A percentile compares a stretch with the other conserved stretches of the same genome.
These are phyloP conservation scores for Thermomucor indicae-seudaticae DNA, from an alignment of 371 early-diverging fungal genomes.

Conservation along the genomic window DNA sequence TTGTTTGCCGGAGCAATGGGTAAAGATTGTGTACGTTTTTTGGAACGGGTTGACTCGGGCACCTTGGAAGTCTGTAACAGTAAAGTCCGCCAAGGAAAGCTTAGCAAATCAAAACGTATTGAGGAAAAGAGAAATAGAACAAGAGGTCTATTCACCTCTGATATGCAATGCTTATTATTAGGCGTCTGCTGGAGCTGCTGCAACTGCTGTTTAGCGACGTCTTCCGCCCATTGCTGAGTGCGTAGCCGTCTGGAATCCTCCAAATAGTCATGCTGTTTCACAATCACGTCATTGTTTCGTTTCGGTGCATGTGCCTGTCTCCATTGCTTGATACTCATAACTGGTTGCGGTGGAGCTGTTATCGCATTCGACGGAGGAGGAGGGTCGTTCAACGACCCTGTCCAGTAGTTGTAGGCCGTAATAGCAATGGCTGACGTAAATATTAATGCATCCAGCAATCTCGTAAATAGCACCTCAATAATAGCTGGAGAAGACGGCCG, in stretches of 20 bases:
- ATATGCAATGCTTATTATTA: not conserved
- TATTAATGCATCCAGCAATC: slow-evolving; percentile 35
- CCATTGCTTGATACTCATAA: slow-evolving; percentile 7
- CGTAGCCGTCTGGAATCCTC: slow-evolving; percentile 12
- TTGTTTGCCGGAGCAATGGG: not conserved
- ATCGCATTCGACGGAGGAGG: not conserved
- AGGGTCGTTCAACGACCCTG: slow-evolving; percentile 19
- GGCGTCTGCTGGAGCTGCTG: not conserved
- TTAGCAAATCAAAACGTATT: no score
- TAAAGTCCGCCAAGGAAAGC: no score
- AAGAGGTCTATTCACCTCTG: not conserved
- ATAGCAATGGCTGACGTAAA: slow-evolving; percentile 45
- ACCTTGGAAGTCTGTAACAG: not conserved
- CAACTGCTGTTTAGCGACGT: not conserved
- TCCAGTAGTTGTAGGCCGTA: slow-evolving; percentile 35
- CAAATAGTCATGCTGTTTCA: slow-evolving; percentile 3
- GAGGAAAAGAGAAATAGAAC: no score
- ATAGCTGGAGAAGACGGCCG: not conserved
- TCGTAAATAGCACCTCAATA: slow-evolving; percentile 27
- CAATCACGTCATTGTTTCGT: not conserved
- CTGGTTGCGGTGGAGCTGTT: slow-evolving; percentile 5
- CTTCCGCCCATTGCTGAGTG: slow-evolving; percentile 16
- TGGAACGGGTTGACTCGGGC: not conserved
- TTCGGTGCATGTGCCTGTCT: slow-evolving; percentile 4
- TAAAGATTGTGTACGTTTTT: slow-evolving; percentile 1